Evolutionary conservation across 164 flowering plant species (phyloP).

Genomic region (Litsea cubeba): DNA sequence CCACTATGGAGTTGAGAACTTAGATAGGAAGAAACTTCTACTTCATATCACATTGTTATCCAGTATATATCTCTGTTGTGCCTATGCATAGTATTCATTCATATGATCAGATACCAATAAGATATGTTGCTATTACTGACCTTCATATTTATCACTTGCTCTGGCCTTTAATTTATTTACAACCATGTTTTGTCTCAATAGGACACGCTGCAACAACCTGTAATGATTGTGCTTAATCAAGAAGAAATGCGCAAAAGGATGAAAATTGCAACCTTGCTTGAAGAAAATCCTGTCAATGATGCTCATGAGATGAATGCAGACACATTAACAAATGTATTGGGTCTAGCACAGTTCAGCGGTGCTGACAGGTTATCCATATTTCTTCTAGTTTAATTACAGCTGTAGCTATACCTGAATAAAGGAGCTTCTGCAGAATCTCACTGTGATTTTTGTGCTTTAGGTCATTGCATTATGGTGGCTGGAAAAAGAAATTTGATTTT

Average conservation of each 20-base stretch:
- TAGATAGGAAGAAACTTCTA: too few species aligned
- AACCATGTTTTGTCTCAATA: constrained; percentile 13
- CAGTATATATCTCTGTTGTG: too few species aligned
- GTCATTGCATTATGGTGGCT: constrained; percentile 33
- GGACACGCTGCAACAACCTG: constrained; percentile 72
- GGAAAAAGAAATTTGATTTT: constrained; percentile 35
- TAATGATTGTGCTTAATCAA: constrained; percentile 46
- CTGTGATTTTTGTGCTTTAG: constrained; percentile 24
- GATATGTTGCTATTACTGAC: too few species aligned
- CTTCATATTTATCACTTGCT: too few species aligned
- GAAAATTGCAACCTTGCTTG: constrained; percentile 18
- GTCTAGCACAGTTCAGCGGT: constrained; percentile 22
- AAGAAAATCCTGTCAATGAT: constrained; percentile 14
- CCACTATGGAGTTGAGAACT: too few species aligned
- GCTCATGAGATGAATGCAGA: constrained; percentile 19
- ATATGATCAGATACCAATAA: too few species aligned
- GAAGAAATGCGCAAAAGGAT: constrained; percentile 30
- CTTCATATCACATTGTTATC: too few species aligned
- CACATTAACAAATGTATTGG: constrained; percentile 19
- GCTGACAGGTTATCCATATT: constrained; percentile 38
- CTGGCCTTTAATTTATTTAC: too few species aligned
- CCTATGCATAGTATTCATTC: too few species aligned
- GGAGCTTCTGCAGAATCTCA: neutral
- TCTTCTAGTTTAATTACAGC: neutral
- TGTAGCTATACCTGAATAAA: neutral